Percentiles rank a stretch among this genome's conserved stretches.
phyloP scores from a whole-genome alignment of 2,329 filamentous ascomycete species.

The Neofusicoccum kwambonambiense region DNA sequence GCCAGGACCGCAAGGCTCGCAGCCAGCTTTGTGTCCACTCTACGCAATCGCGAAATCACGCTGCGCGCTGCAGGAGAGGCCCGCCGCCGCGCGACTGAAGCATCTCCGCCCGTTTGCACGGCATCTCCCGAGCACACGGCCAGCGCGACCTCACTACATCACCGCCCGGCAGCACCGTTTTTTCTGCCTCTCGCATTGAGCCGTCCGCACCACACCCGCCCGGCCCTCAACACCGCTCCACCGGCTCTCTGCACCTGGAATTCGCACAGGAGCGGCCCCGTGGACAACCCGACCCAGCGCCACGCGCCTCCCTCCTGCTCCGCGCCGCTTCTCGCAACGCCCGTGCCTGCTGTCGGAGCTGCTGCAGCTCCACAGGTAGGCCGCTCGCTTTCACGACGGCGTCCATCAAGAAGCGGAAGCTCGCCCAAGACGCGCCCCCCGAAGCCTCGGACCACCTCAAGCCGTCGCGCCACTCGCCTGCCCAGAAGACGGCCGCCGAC shows the following conservation, averaged over 20 bases:
- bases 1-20: background rate
- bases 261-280: background rate
- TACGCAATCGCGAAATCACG: background rate
- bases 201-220: slow-evolving; percentile 5
- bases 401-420: slow-evolving; percentile 49
- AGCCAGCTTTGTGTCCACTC: background rate
- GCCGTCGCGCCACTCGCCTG: background rate
- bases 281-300: background rate
- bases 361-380: slow-evolving; percentile 38
- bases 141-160: slow-evolving; percentile 6
- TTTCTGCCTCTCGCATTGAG: slow-evolving; percentile 16
- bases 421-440: slow-evolving; percentile 29
- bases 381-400: slow-evolving; percentile 40
- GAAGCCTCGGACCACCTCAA: slow-evolving; percentile 18
- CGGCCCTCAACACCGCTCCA: background rate
- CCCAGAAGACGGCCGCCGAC: slow-evolving; percentile 19
- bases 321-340: slow-evolving; percentile 12
- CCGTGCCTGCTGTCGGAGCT: slow-evolving; percentile 37
- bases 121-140: slow-evolving; percentile 9
- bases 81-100: background rate
- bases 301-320: slow-evolving; percentile 2
- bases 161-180: slow-evolving; percentile 13
- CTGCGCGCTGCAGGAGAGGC: background rate
- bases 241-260: background rate
- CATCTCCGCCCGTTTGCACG: slow-evolving; percentile 1